These are phyloP conservation scores for Coelastrella sp. DNA, from an alignment of 139 green algal genomes.

Conservation along the genomic window DNA sequence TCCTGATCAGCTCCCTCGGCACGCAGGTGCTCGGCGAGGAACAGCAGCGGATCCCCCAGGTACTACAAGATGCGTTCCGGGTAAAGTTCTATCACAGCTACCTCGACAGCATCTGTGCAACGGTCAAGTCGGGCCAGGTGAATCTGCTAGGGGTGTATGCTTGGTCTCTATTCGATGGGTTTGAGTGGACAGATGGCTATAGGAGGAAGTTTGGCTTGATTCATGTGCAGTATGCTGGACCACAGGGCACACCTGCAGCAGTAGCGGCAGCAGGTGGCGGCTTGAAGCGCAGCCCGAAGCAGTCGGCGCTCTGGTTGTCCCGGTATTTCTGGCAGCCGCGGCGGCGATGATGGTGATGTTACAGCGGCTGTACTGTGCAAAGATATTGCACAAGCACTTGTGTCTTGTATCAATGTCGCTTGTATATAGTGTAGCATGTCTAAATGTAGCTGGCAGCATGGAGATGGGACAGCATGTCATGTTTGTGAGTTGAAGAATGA, in stretches of 20 bases:
- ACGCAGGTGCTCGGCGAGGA: conserved; percentile 23
- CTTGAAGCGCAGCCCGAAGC: conserved; percentile 36
- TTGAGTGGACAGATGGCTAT: conserved; percentile 46
- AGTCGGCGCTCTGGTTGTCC: conserved; percentile 11
- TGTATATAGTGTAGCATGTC: too few relatives aligned
- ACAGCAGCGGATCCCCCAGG: background rate
- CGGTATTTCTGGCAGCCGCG: conserved; percentile 26
- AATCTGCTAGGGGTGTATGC: conserved; percentile 6
- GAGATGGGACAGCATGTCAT: too few relatives aligned
- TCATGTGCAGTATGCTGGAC: conserved; percentile 25
- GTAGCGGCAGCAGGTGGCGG: background rate
- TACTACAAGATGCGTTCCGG: conserved; percentile 16
- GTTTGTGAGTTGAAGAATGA: too few relatives aligned
- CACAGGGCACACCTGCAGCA: conserved; percentile 15
- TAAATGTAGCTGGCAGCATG: too few relatives aligned
- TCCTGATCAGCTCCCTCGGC: conserved; percentile 31
- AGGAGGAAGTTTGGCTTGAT: conserved; percentile 32
- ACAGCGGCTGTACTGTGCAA: too few relatives aligned
- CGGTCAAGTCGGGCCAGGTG: background rate
- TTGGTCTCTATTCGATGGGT: conserved; percentile 19
- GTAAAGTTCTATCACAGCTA: conserved; percentile 29
- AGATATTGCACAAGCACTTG: too few relatives aligned
- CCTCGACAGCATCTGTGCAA: conserved; percentile 20
- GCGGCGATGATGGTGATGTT: too few relatives aligned
- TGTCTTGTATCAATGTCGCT: too few relatives aligned